Base-by-base conservation (phyloP, 2,329 filamentous ascomycete species). In the Sporothrix dimorphospora region DNA sequence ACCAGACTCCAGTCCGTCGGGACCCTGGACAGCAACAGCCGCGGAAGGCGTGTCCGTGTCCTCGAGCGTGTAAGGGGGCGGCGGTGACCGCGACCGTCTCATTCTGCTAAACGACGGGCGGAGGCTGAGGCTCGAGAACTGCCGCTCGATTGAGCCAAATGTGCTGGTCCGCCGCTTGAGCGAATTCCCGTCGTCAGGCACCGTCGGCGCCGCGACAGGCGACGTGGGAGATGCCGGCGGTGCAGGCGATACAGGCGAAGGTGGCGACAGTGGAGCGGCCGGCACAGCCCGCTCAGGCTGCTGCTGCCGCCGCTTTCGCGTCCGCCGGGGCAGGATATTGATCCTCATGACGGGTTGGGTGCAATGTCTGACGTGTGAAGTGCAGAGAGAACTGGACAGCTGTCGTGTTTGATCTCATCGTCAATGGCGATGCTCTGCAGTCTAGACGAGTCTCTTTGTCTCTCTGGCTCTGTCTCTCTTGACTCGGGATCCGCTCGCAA, bases 31-130 rank as follows among this genome's bases (percentile, higher is more conserved):
- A 3, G 8, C 45, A 45, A 30, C n/a, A 9, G 34, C 65, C 1
- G 65, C 27, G 6, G 12, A 1, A 34, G 40, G 27, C 9, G 63
- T 16, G 65, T 49, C 45, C 21, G 30, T 38, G 65, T 49, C 45
- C 21, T 19, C 21, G 7, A 38, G 55, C 14, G 69, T n/a, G 21
- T 71, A 71, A 21, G 69, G 69, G 12, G 69, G 69, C 14, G 69
- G 69, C 6, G 69, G 69, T 7, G 69, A 71, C 45, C 57, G 69
- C 19, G 69, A 21, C 7, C 69, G 69, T 45, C 55, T 38, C n/a
- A 40, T 2, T 47, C 45, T 49, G 42, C 30, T 19, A 27, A 65
- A 42, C 2, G 57, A 40, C 11, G 57, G 8, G 57, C 69, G 69
- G 8, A 71, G 55, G 30, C 57, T 42, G 30, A 71, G n/a, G n/a